A percentile compares a stretch with the other conserved stretches of the same genome.
phyloP scores from a whole-genome alignment of 441 rosid species.

The Gossypium gossypioides region DNA sequence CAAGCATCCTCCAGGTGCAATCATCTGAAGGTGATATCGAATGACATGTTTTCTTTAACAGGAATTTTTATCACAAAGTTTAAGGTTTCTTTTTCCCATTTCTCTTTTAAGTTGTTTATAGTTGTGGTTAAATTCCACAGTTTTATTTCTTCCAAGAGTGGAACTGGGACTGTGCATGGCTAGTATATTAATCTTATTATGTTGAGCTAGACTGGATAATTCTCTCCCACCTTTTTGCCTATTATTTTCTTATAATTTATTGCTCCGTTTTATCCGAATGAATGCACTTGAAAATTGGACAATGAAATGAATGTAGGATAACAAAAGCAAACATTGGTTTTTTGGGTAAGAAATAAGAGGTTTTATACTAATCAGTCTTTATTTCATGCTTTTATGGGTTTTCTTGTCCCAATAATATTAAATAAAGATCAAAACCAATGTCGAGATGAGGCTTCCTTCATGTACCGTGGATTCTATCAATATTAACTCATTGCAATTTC shows the following conservation, averaged over 20 bases:
- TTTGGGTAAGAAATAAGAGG: no score
- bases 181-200: neutral
- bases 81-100: neutral
- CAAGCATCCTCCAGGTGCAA: constrained; percentile 18
- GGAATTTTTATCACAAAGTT: neutral
- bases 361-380: no score
- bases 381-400: no score
- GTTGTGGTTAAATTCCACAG: neutral
- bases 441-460: no score
- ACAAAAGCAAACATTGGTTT: neutral
- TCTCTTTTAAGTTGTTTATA: neutral
- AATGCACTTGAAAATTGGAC: neutral
- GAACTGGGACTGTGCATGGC: neutral
- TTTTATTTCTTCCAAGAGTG: neutral
- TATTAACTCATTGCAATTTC: no score
- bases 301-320: neutral
- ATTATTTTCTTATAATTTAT: neutral
- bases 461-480: no score
- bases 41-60: neutral
- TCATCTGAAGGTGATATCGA: constrained; percentile 18
- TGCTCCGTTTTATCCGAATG: neutral
- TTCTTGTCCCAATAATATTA: no score
- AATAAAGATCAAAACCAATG: no score
- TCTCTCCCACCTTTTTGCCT: neutral
- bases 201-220: neutral